A percentile compares a stretch with the other conserved stretches of the same genome.
These are phyloP conservation scores for Berberis vulgaris DNA, from an alignment of 164 flowering plant genomes.

Conservation along the genomic window DNA sequence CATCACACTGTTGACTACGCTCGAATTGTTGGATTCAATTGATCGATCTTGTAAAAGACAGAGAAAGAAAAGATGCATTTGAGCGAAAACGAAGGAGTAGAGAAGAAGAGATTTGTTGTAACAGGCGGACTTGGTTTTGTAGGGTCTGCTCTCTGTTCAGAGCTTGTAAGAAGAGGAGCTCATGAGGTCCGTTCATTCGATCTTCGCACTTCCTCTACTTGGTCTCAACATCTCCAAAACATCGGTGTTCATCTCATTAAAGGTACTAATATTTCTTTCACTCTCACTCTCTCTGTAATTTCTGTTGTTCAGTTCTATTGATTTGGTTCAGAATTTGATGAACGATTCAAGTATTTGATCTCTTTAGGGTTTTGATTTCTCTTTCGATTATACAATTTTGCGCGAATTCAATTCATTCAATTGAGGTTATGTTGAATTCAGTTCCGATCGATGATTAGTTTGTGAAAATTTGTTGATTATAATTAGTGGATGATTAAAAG, in stretches of 20 bases:
- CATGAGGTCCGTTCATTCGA: slow-evolving; percentile 64
- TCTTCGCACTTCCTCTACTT: slow-evolving; percentile 49
- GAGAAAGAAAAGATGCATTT: slow-evolving; percentile 49
- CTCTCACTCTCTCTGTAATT: too few relatives aligned
- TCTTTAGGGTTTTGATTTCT: too few relatives aligned
- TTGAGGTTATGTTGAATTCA: background rate
- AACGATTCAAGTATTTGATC: too few relatives aligned
- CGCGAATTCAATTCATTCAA: background rate
- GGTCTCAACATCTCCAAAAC: slow-evolving; percentile 36
- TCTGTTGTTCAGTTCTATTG: too few relatives aligned
- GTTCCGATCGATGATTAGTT: background rate
- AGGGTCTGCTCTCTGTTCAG: slow-evolving; percentile 75
- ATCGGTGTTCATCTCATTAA: slow-evolving; percentile 44
- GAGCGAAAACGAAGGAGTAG: slow-evolving; percentile 93
- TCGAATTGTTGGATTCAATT: background rate
- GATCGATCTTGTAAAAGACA: background rate
- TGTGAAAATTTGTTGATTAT: too few relatives aligned
- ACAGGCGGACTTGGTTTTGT: slow-evolving; percentile 90
- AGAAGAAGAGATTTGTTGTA: slow-evolving; percentile 68
- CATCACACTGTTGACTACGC: too few relatives aligned
- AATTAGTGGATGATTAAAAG: too few relatives aligned
- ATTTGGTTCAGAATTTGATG: too few relatives aligned
- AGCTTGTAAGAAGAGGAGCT: slow-evolving; percentile 73
- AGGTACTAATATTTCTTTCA: slow-evolving; percentile 27
- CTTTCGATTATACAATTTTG: too few relatives aligned